A percentile compares a stretch with the other conserved stretches of the same genome.
Conservation (phyloP, 805 yeast species). For the baker's yeast (Saccharomyces cerevisiae) region DNA sequence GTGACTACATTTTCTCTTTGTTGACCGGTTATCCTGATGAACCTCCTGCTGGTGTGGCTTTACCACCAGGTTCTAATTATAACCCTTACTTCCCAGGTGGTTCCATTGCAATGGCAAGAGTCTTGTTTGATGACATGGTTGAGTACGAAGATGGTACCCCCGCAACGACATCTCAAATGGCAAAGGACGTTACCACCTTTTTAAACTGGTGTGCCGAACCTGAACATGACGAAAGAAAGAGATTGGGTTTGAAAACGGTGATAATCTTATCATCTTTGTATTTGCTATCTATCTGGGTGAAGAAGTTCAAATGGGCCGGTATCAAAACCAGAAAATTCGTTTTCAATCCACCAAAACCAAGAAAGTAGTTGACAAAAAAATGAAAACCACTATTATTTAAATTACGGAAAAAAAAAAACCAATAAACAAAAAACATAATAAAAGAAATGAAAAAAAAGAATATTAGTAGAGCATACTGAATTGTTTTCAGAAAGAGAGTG, state of each 20-base stretch:
- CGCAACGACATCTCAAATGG: slow-evolving; percentile 98
- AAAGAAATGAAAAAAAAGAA: too few species aligned
- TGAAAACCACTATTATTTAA: slow-evolving; percentile 9
- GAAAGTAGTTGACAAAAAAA: slow-evolving; percentile 32
- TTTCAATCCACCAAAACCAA: slow-evolving; percentile 77
- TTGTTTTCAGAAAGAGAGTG: not conserved
- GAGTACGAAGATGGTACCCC: slow-evolving; percentile 99
- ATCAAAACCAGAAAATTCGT: slow-evolving; percentile 90
- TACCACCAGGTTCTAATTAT: slow-evolving; percentile 93
- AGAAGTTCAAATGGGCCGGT: slow-evolving; percentile 97
- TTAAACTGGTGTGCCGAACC: slow-evolving; percentile 98
- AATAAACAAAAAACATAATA: not conserved
- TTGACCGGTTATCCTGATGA: slow-evolving; percentile 99
- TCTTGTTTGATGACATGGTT: slow-evolving; percentile 90
- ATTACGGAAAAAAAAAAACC: not conserved
- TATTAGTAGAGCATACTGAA: not conserved
- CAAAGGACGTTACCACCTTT: slow-evolving; percentile 93
- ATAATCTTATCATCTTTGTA: slow-evolving; percentile 70
- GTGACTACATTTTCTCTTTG: slow-evolving; percentile 88
- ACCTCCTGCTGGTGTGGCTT: slow-evolving; percentile 91
- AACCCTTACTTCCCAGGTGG: slow-evolving; percentile 99
- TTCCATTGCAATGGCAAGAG: slow-evolving; percentile 98
- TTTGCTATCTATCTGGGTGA: slow-evolving; percentile 80
- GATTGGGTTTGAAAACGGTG: slow-evolving; percentile 88
- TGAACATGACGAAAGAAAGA: slow-evolving; percentile 97